phyloP scores from a whole-genome alignment of 306 rosid species.

The Acacia acuminata region DNA sequence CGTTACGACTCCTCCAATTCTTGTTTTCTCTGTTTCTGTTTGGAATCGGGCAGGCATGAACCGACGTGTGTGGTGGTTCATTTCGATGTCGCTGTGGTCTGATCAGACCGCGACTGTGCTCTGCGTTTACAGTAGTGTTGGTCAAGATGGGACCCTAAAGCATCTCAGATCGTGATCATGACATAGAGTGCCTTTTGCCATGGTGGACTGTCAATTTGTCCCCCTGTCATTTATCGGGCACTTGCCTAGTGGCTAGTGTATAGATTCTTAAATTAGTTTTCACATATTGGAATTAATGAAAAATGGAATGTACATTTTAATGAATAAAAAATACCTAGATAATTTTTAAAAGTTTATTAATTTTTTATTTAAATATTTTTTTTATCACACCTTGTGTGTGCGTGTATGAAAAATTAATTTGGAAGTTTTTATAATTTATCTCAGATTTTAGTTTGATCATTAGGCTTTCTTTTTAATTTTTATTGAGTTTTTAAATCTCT shows the following conservation, averaged over 20 bases:
- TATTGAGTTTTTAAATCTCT: neutral
- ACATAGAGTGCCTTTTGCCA: constrained; percentile 23
- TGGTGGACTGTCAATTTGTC: constrained; percentile 30
- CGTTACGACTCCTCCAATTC: neutral
- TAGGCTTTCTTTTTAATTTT: no score
- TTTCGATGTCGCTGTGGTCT: constrained; percentile 30
- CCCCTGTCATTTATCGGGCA: neutral
- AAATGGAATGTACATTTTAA: neutral
- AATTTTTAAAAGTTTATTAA: neutral
- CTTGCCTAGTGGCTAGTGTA: neutral
- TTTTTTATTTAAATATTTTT: neutral
- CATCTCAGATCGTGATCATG: constrained; percentile 32
- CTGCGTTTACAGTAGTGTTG: neutral
- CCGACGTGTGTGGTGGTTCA: constrained; percentile 14
- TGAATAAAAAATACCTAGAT: neutral
- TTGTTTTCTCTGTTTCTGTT: neutral
- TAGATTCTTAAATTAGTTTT: neutral
- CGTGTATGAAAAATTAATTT: no score
- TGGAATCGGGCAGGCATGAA: neutral
- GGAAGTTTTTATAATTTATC: neutral
- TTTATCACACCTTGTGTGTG: neutral
- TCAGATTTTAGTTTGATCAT: no score
- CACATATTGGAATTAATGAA: neutral
- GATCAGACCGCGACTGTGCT: constrained; percentile 32
- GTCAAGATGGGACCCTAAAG: constrained; percentile 30